Conservation (phyloP, 2,329 filamentous ascomycete genomes). For the Beauveria sp. region DNA sequence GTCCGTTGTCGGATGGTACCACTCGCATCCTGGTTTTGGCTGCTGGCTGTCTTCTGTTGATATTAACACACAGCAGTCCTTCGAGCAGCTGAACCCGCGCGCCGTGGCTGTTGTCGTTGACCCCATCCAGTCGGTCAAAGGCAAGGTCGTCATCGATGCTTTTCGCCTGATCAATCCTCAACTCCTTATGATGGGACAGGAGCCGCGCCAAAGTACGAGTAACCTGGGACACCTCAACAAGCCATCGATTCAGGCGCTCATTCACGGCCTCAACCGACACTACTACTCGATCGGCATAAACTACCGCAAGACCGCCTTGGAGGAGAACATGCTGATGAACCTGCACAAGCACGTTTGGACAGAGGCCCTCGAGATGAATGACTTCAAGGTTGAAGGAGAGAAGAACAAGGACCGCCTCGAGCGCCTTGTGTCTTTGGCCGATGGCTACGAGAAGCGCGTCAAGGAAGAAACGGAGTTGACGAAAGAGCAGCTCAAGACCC, state of each 20-base stretch:
- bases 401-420: constrained; percentile 84
- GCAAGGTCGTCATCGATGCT: constrained; percentile 98
- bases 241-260: constrained; percentile 97
- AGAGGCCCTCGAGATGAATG: constrained; percentile 91
- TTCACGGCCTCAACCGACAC: constrained; percentile 94
- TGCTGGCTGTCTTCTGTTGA: constrained; percentile 99
- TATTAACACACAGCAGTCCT: constrained; percentile 99
- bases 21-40: constrained; percentile 97
- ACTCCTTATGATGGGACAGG: constrained; percentile 94
- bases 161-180: constrained; percentile 98
- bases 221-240: constrained; percentile 98
- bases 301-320: constrained; percentile 92
- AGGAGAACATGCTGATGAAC: constrained; percentile 99
- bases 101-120: constrained; percentile 97
- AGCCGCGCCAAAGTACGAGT: constrained; percentile 93
- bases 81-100: constrained; percentile 93
- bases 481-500: constrained; percentile 95
- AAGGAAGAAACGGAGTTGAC: constrained; percentile 97
- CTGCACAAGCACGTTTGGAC: constrained; percentile 99
- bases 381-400: constrained; percentile 77
- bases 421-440: constrained; percentile 79
- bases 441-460: constrained; percentile 96
- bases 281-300: constrained; percentile 99
- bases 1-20: constrained; percentile 98
- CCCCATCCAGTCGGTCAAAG: constrained; percentile 98